Evolutionary conservation across 306 rosid genomes (phyloP).

Genomic region (Quercus cerris): DNA sequence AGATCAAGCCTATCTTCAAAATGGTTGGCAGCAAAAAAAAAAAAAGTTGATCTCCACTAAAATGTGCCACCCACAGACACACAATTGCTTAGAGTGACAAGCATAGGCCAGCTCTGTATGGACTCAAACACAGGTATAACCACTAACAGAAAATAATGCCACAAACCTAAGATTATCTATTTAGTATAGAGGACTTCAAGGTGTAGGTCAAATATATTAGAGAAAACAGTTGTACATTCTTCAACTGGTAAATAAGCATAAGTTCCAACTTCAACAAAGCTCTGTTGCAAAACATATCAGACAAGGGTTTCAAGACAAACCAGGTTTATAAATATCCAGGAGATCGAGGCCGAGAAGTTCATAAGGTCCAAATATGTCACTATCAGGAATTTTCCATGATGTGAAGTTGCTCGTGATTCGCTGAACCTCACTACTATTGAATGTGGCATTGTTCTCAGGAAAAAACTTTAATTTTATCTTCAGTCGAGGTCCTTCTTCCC

Average conservation of each 20-base stretch:
- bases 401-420: slow-evolving; percentile 34
- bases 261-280: background rate
- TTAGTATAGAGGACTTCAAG: background rate
- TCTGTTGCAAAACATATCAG: slow-evolving; percentile 15
- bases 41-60: background rate
- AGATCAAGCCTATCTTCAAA: background rate
- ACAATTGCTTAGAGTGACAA: background rate
- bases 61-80: background rate
- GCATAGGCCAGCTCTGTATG: background rate
- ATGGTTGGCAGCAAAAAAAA: background rate
- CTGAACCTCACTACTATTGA: slow-evolving; percentile 51
- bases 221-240: slow-evolving; percentile 2
- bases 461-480: slow-evolving; percentile 68
- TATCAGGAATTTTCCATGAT: slow-evolving; percentile 52
- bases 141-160: background rate
- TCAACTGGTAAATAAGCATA: slow-evolving; percentile 10
- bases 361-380: slow-evolving; percentile 77
- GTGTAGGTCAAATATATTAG: background rate
- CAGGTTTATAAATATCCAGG: slow-evolving; percentile 40
- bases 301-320: slow-evolving; percentile 45
- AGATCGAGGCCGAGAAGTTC: slow-evolving; percentile 76
- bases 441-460: slow-evolving; percentile 32
- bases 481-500: slow-evolving; percentile 87
- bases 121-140: background rate
- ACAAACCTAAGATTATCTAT: background rate